phyloP scores from a whole-genome alignment of 305 asterid species.

The Nicotiana rustica region DNA sequence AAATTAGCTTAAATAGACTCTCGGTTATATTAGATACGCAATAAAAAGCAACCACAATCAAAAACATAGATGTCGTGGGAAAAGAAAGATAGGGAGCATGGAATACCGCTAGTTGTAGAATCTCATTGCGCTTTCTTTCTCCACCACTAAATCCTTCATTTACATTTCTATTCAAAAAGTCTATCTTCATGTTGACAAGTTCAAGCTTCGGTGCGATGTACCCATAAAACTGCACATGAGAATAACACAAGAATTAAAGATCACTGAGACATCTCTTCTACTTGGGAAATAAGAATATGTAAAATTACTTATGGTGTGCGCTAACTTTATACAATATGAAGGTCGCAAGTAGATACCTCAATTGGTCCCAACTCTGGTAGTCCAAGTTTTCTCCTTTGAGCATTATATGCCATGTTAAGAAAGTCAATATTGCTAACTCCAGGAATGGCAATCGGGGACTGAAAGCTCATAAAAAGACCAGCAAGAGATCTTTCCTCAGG shows the following conservation, averaged over 20 bases:
- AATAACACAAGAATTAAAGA: conserved; percentile 28
- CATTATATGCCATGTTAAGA: conserved; percentile 96
- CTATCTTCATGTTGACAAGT: conserved; percentile 86
- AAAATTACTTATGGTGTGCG: not conserved
- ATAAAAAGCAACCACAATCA: not conserved
- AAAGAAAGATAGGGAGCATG: conserved; percentile 34
- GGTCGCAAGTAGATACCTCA: conserved; percentile 60
- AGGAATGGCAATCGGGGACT: conserved; percentile 95
- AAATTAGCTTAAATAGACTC: not conserved
- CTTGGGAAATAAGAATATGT: conserved; percentile 6
- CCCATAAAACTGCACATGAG: conserved; percentile 79
- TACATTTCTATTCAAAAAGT: conserved; percentile 88
- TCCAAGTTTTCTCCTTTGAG: conserved; percentile 77
- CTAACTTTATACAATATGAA: conserved; percentile 23
- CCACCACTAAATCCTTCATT: conserved; percentile 99
- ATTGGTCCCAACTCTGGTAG: conserved; percentile 93
- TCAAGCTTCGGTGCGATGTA: conserved; percentile 86
- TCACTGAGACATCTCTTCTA: not conserved
- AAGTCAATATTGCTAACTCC: conserved; percentile 96
- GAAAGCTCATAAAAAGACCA: conserved; percentile 97
- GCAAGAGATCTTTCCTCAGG: conserved; percentile 92
- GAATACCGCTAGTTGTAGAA: conserved; percentile 90
- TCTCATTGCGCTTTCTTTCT: conserved; percentile 97
- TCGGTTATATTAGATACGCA: not conserved
- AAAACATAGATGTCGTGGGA: conserved; percentile 22